Base-by-base conservation (phyloP, 1,284 basidiomycete genomes). In the Retiboletus flavoniger region DNA sequence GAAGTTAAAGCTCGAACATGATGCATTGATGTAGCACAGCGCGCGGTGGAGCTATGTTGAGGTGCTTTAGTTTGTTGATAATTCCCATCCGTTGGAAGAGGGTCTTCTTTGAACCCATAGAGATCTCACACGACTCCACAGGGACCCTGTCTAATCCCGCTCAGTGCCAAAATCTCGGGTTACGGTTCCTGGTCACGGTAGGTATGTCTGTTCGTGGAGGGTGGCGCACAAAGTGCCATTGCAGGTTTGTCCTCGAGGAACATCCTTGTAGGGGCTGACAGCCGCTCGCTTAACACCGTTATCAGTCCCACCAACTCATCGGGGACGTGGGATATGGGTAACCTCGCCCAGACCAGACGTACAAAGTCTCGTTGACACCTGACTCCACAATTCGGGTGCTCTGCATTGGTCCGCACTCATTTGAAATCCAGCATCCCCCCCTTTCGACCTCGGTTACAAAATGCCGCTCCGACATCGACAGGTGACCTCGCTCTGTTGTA, bases 51-150 rank as follows among this genome's bases (percentile, higher is more conserved):
- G 31, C 36, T 3, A 3, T 17, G 8, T 43, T 29, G 40, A 46
- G 31, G 26, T 14, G 17, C 32, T 47, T 47, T 36, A n/a, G 7
- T 34, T 24, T 9, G 10, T 35, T 35, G 17, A 26, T 13, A 14
- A 41, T 63, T 61, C 48, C 43, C 53, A 50, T 45, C 43, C 13
- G 14, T 14, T 24, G 38, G 9, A 29, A 14, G 34, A 26, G n/a
- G 19, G 46, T 38, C 48, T 47, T 53, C 47, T 47, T 47, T 57
- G 47, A 24, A 13, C 11, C n/a, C 34, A 28, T 31, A 19, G n/a
- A 45, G n/a, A 34, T 46, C 45, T 60, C 56, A 13, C 60, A 39
- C 60, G 47, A 32, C 16, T 26, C 26, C 4, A n/a, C n/a, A n/a
- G n/a, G 26, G 19, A 36, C 24, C 34, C 60, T 40, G 21, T 17